Percentiles rank a stretch among this genome's conserved stretches.
These are phyloP conservation scores for Colletotrichum sp. DNA, from an alignment of 2,329 filamentous ascomycete species.

Conservation along the genomic window DNA sequence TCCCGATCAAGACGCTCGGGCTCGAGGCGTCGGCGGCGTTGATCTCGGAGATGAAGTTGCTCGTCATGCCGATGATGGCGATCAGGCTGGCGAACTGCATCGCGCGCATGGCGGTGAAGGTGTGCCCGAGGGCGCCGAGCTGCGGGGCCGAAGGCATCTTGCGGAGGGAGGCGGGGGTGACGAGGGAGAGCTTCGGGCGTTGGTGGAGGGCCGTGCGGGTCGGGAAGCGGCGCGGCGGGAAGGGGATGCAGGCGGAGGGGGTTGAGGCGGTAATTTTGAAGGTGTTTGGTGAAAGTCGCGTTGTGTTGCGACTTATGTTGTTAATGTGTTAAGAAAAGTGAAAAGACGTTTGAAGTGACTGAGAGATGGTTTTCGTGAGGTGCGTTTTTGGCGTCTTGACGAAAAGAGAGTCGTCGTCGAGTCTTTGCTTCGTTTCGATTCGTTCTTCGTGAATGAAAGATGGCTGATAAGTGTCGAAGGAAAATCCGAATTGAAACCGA, in stretches of 20 bases:
- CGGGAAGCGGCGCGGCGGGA: slow-evolving; percentile 45
- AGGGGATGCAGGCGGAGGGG: slow-evolving; percentile 35
- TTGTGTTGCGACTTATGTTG: not conserved
- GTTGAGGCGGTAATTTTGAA: slow-evolving; percentile 27
- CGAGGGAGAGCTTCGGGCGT: slow-evolving; percentile 47
- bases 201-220: slow-evolving; percentile 40
- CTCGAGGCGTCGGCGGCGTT: slow-evolving; percentile 68
- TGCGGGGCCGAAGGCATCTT: slow-evolving; percentile 54
- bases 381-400: not conserved
- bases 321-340: not conserved
- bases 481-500: slow-evolving; percentile 19
- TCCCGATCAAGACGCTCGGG: slow-evolving; percentile 77
- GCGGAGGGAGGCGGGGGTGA: slow-evolving; percentile 35
- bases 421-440: not conserved
- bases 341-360: not conserved
- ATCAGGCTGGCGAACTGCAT: slow-evolving; percentile 77
- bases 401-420: not conserved
- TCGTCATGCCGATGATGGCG: slow-evolving; percentile 78
- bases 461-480: not conserved
- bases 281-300: not conserved
- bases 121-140: slow-evolving; percentile 77
- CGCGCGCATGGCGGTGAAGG: slow-evolving; percentile 76
- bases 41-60: slow-evolving; percentile 83
- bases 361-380: not conserved
- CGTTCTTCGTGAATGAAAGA: not conserved